phyloP scores from a whole-genome alignment of 1,284 basidiomycete species.

The Microbotryum silenes-acaulis region DNA sequence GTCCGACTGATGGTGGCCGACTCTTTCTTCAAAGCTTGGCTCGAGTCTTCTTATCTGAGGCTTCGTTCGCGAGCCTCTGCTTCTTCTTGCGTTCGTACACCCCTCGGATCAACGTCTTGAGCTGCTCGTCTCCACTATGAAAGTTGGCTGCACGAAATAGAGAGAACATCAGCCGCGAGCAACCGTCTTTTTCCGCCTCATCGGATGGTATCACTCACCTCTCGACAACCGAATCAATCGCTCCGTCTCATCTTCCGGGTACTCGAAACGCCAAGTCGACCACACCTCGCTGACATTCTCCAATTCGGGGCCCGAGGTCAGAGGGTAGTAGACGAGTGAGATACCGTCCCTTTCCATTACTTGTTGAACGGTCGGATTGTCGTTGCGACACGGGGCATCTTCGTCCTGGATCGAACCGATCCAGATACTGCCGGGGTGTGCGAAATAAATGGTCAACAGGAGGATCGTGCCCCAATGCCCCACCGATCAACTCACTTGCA shows the following conservation, averaged over 20 bases:
- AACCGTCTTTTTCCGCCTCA: no score
- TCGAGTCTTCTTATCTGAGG: background rate
- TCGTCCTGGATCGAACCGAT: slow-evolving; percentile 39
- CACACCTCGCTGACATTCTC: slow-evolving; percentile 43
- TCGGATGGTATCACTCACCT: slow-evolving; percentile 18
- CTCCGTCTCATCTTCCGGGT: slow-evolving; percentile 41
- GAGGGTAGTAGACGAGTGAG: slow-evolving; percentile 39
- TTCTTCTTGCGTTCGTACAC: slow-evolving; percentile 44
- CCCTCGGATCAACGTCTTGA: slow-evolving; percentile 42
- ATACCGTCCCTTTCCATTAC: slow-evolving; percentile 43
- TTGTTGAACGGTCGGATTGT: slow-evolving; percentile 42
- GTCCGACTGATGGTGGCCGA: no score
- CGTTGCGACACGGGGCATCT: slow-evolving; percentile 38
- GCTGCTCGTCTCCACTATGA: slow-evolving; percentile 41
- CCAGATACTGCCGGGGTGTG: slow-evolving; percentile 41
- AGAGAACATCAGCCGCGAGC: background rate
- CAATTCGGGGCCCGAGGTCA: slow-evolving; percentile 38
- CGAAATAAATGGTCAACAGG: background rate
- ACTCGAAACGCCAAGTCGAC: slow-evolving; percentile 44
- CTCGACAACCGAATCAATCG: slow-evolving; percentile 41
- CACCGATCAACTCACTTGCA: slow-evolving; percentile 11
- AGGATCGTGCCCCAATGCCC: no score
- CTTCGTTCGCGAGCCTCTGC: slow-evolving; percentile 13
- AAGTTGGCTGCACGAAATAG: slow-evolving; percentile 41
- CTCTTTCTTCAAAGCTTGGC: no score